Conservation (phyloP, 2,329 filamentous ascomycete species). For the Botryotinia globosa region DNA sequence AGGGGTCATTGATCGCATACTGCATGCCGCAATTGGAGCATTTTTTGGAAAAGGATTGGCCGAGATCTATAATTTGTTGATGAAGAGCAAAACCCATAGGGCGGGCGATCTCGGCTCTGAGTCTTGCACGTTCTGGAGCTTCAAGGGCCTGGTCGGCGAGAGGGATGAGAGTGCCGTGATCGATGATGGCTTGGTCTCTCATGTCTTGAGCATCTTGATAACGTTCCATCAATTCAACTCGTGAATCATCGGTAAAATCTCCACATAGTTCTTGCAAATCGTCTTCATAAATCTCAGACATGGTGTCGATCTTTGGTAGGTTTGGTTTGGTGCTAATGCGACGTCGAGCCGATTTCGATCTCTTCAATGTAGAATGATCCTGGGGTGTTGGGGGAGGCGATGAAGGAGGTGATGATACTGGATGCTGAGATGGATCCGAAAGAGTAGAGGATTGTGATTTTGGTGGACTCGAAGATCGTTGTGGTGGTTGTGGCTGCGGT, state of each 20-base stretch:
- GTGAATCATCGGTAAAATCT: conserved; percentile 5
- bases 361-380: conserved; percentile 22
- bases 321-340: conserved; percentile 27
- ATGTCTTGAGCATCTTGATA: conserved; percentile 13
- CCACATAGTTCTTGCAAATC: conserved; percentile 9
- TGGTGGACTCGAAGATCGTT: conserved; percentile 24
- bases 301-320: conserved; percentile 13
- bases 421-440: neutral
- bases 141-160: neutral
- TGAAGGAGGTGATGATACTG: neutral
- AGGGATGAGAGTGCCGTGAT: conserved; percentile 1
- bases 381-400: neutral
- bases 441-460: conserved; percentile 16
- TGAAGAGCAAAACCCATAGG: conserved; percentile 1
- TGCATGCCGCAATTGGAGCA: conserved; percentile 27
- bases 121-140: conserved; percentile 3
- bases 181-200: conserved; percentile 11
- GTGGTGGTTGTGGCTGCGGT: conserved; percentile 6
- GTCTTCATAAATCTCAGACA: conserved; percentile 7
- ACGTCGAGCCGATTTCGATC: conserved; percentile 20
- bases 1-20: conserved; percentile 22
- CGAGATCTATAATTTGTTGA: conserved; percentile 25
- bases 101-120: neutral
- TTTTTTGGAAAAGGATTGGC: conserved; percentile 15
- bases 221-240: neutral